A percentile compares a stretch with the other conserved stretches of the same genome.
These are phyloP conservation scores for Annulohypoxylon moriforme DNA, from an alignment of 495 filamentous ascomycete genomes.

Conservation along the genomic window DNA sequence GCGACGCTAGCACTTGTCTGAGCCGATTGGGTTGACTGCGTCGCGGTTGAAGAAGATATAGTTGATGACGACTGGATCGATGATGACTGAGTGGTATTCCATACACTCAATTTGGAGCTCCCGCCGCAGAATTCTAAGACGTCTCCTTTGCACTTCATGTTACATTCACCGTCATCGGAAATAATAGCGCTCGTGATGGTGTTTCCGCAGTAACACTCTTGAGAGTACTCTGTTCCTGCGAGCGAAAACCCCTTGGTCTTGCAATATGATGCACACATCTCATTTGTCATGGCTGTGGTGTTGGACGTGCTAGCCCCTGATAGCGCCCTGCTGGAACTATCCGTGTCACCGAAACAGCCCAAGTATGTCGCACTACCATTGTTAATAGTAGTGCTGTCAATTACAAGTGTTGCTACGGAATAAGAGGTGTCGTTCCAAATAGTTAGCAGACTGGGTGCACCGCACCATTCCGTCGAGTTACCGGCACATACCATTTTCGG, in stretches of 20 bases:
- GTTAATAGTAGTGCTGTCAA: constrained; percentile 23
- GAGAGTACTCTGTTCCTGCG: constrained; percentile 55
- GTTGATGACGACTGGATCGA: neutral
- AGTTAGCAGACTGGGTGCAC: constrained; percentile 52
- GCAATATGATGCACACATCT: constrained; percentile 56
- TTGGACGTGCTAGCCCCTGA: constrained; percentile 41
- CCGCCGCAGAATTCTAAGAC: constrained; percentile 57
- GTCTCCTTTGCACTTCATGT: constrained; percentile 55
- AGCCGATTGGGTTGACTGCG: neutral
- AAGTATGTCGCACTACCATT: constrained; percentile 32
- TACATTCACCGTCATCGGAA: constrained; percentile 48
- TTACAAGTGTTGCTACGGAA: constrained; percentile 13
- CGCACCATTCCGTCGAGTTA: constrained; percentile 56
- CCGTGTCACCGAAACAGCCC: constrained; percentile 36
- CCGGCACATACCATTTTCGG: constrained; percentile 49
- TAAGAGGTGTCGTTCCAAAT: constrained; percentile 52
- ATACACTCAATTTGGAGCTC: constrained; percentile 43
- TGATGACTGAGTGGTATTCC: constrained; percentile 8
- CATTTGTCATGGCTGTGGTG: constrained; percentile 55
- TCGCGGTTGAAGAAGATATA: neutral
- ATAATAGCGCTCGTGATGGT: constrained; percentile 38
- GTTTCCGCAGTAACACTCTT: constrained; percentile 58
- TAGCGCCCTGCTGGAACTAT: constrained; percentile 38
- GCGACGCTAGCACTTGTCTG: neutral
- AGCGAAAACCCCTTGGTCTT: constrained; percentile 46